Base-by-base conservation (phyloP, 345 rosid genomes). In the Ailanthus altissimus region DNA sequence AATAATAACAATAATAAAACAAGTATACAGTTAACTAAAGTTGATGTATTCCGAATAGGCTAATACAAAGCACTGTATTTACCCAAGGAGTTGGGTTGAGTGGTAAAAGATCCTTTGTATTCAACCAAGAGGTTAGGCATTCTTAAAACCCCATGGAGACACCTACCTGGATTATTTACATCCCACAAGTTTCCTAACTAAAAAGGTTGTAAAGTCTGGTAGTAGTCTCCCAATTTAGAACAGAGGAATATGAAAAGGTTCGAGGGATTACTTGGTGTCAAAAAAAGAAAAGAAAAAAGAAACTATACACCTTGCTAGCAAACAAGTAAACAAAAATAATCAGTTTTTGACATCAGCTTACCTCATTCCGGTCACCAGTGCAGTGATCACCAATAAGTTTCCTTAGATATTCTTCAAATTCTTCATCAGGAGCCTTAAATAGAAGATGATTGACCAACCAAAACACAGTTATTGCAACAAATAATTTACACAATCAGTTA, bases 371-470 rank as follows among this genome's bases (percentile, higher is more conserved):
- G 77, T 93, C 92, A 43, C 99, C 96, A 20, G 89, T 90, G 86
- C 90, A 90, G 49, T 93, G 97, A 45, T 92, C 87, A 67, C 94
- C 87, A 53, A 90, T 83, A 80, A 90, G 88, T 80, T 90, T 93
- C 86, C 94, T 83, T 16, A 93, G 97, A 73, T 90, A 87, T 81
- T 96, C 98, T 86, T 96, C 99, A 86, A 92, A 96, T 80, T 96
- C 98, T 90, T 96, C 98, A 84, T 96, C 98, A 59, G 98, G 99
- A 78, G 98, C 99, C 99, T 96, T 46, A 71, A 80, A 77, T 75
- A 54, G 72, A 76, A 69, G 57, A 70, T 38, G 63, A 71, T 54
- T 46, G 58, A 58, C 59, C 46, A 75, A 67, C 47, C 43, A 28
- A 45, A 23, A 60, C 10, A 61, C 21, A 70, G 15, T 72, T 63